Percentiles rank a stretch among this genome's conserved stretches.
These are phyloP conservation scores for Tilletiaria anomala DNA, from an alignment of 1,284 basidiomycete genomes.

Conservation along the genomic window DNA sequence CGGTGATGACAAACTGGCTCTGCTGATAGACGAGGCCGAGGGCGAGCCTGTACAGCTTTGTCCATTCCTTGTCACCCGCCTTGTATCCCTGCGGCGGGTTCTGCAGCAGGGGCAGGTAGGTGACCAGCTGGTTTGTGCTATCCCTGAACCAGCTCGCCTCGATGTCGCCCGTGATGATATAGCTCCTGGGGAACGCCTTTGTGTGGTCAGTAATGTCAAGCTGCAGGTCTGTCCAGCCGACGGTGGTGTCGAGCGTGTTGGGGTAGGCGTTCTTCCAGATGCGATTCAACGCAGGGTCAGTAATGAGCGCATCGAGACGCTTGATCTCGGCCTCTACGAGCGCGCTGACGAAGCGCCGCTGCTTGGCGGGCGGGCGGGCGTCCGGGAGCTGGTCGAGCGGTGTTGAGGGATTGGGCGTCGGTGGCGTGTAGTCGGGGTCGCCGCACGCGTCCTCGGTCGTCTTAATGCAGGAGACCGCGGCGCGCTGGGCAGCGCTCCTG, in stretches of 20 bases:
- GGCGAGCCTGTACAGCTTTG: slow-evolving; percentile 15
- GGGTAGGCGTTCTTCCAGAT: slow-evolving; percentile 18
- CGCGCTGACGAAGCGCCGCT: slow-evolving; percentile 9
- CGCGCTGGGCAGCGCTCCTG: too few species aligned
- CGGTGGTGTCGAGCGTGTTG: slow-evolving; percentile 20
- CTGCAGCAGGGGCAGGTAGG: slow-evolving; percentile 11
- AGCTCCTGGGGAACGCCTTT: slow-evolving; percentile 15
- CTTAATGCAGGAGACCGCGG: too few species aligned
- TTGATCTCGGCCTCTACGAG: slow-evolving; percentile 18
- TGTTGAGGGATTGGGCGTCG: slow-evolving; percentile 7
- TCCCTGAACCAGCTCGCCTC: slow-evolving; percentile 17
- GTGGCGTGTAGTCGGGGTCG: slow-evolving; percentile 9
- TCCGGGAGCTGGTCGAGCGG: slow-evolving; percentile 13
- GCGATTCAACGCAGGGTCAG: slow-evolving; percentile 12
- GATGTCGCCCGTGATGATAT: slow-evolving; percentile 23
- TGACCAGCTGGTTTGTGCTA: slow-evolving; percentile 14
- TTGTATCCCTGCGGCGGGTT: slow-evolving; percentile 6
- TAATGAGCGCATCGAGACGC: slow-evolving; percentile 9
- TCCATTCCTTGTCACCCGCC: slow-evolving; percentile 7
- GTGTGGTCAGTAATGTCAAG: slow-evolving; percentile 7
- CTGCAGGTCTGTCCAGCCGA: slow-evolving; percentile 17
- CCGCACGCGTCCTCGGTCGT: slow-evolving; percentile 16
- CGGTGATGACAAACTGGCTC: slow-evolving; percentile 15
- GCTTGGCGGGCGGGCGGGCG: slow-evolving; percentile 5
- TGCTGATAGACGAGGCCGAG: slow-evolving; percentile 19